Conservation (phyloP, 1,284 basidiomycete genomes). For the Malassezia japonica region DNA sequence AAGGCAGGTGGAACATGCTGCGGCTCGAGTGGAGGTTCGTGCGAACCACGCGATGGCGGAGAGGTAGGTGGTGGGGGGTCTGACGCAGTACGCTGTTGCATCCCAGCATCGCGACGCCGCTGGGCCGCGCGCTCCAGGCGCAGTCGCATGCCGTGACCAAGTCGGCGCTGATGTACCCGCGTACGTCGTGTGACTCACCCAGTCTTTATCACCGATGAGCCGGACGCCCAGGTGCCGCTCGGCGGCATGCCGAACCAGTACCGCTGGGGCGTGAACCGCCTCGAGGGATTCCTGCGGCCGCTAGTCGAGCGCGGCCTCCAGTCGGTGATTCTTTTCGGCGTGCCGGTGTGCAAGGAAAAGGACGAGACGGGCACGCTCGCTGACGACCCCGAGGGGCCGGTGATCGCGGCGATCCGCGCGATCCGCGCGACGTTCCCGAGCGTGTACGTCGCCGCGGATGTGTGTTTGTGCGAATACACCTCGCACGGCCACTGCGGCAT, state of each 20-base stretch:
- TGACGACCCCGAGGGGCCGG: slow-evolving; percentile 79
- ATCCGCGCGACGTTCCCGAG: slow-evolving; percentile 67
- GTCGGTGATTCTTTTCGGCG: slow-evolving; percentile 93
- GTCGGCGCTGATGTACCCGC: slow-evolving; percentile 46
- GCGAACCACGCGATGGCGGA: slow-evolving; percentile 1
- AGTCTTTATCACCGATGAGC: slow-evolving; percentile 45
- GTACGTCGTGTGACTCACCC: slow-evolving; percentile 12
- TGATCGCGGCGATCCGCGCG: slow-evolving; percentile 77
- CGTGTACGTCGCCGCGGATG: slow-evolving; percentile 70
- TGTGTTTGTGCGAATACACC: slow-evolving; percentile 99
- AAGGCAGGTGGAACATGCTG: too few relatives aligned
- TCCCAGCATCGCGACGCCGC: slow-evolving; percentile 19
- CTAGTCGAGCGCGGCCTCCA: slow-evolving; percentile 78
- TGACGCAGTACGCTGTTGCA: slow-evolving; percentile 10
- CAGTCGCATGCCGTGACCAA: slow-evolving; percentile 31
- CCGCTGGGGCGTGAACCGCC: slow-evolving; percentile 79
- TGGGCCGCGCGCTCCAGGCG: slow-evolving; percentile 32
- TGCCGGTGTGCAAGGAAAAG: slow-evolving; percentile 62
- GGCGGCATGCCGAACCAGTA: slow-evolving; percentile 41
- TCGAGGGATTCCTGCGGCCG: slow-evolving; percentile 77
- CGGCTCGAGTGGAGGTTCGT: too few relatives aligned
- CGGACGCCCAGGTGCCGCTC: slow-evolving; percentile 26
- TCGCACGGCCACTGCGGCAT: slow-evolving; percentile 94
- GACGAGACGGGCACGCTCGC: slow-evolving; percentile 74
- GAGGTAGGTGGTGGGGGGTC: neutral